A percentile compares a stretch with the other conserved stretches of the same genome.
Conservation (phyloP, 2,329 filamentous ascomycete genomes). For the Diaporthe ampelina region DNA sequence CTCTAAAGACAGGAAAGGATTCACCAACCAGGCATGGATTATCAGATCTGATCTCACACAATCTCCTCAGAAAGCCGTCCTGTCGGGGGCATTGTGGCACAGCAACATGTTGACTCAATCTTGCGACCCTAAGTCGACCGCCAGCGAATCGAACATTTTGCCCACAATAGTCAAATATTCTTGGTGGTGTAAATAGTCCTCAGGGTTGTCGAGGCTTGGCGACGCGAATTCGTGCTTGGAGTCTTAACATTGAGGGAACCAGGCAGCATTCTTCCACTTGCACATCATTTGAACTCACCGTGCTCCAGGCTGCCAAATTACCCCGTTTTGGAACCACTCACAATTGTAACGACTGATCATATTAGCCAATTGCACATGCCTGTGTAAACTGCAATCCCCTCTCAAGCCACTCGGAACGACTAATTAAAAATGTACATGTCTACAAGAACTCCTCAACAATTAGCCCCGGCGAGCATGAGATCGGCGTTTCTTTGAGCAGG, state of each 20-base stretch:
- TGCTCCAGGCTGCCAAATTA: neutral
- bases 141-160: neutral
- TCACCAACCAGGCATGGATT: neutral
- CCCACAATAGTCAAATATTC: neutral
- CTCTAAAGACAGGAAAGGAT: neutral
- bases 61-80: neutral
- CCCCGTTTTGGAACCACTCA: no score
- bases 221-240: neutral
- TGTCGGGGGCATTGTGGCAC: neutral
- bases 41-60: neutral
- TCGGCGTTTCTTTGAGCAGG: slow-evolving; percentile 21
- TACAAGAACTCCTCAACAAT: neutral
- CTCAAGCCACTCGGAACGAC: no score
- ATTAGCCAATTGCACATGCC: no score
- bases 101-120: neutral
- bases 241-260: neutral
- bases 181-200: neutral
- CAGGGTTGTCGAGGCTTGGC: neutral
- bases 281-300: neutral
- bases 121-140: neutral
- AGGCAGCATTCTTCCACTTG: neutral
- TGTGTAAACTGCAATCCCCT: no score
- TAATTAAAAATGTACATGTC: no score
- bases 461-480: neutral
- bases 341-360: no score